Evolutionary conservation across 495 filamentous ascomycete species (phyloP), one percentile per base, ranked within the genome.

Genomic region (Penicillium samsonianum): DNA sequence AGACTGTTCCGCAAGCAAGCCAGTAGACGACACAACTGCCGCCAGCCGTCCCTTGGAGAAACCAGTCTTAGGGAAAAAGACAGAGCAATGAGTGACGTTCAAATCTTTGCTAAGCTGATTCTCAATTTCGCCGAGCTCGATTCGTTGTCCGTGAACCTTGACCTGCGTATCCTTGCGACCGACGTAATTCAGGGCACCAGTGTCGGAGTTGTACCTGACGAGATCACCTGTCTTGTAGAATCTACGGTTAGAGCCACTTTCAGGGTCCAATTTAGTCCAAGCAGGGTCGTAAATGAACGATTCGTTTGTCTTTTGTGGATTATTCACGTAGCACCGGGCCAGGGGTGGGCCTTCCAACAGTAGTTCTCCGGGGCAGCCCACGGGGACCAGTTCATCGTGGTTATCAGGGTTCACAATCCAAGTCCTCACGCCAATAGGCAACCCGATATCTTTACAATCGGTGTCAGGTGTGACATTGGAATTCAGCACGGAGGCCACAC

Each of bases 221-320:
- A 88, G 62, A 62, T 89, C 86, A 4, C 86, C 85, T 1, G 85
- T 88, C 68, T 86, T 87, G 66, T 90, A 90, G 17, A 89, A 68
- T 46, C 84, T 75, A 5, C 84, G 78, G 5, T 65, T 64, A 4
- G 50, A 49, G 14, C 37, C 52, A 22, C 51, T 50, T 33, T 19
- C 40, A 6, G 53, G 54, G 26, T 67, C 59, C 3, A 61, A 50
- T 46, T 61, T 65, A 14, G 68, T 63, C 76, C 76, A 80, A 2
- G 61, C 63, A 31, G 74, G 75, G 50, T 79, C 67, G 37, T 68
- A 72, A 14, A 81, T 75, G 50, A 80, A 81, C 8, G 73, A 68
- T 41, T 73, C 68, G 42, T 71, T 68, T 0, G 79, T 80, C 53
- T 76, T 76, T 47, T 73, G 59, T 1, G 61, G 63, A 35, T 73